Percentiles rank a stretch among this genome's conserved stretches.
phyloP scores from a whole-genome alignment of 2,329 filamentous ascomycete species.

The Myrmaecium sp. region DNA sequence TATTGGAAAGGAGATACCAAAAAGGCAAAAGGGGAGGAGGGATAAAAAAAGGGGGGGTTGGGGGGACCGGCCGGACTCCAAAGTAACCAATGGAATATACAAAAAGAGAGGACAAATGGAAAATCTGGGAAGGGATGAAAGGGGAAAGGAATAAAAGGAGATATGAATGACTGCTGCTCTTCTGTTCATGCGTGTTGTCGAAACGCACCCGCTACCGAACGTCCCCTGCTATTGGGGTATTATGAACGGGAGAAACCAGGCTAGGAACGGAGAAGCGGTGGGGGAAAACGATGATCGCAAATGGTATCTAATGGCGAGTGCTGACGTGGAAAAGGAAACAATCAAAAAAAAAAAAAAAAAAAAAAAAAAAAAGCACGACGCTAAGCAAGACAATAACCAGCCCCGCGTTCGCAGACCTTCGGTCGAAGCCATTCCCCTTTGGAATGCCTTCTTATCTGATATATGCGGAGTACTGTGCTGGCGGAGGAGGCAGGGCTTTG shows the following conservation, averaged over 20 bases:
- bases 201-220: not conserved
- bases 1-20: no score
- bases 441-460: no score
- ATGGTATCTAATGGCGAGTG: not conserved
- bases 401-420: slow-evolving; percentile 2
- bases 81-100: no score
- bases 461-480: no score
- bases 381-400: not conserved
- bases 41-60: no score
- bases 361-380: not conserved
- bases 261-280: no score
- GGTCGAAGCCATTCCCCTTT: no score
- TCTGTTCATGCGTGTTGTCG: not conserved
- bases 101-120: no score
- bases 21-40: no score
- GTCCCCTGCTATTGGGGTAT: not conserved
- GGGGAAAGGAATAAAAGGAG: not conserved
- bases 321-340: not conserved
- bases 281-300: no score
- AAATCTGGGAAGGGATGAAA: not conserved
- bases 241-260: not conserved
- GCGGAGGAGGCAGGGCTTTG: no score
- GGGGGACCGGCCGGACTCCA: no score
- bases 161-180: not conserved
- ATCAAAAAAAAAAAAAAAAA: slow-evolving; percentile 1